Conservation (phyloP, 208 protist species). For the Leishmania braziliensis region DNA sequence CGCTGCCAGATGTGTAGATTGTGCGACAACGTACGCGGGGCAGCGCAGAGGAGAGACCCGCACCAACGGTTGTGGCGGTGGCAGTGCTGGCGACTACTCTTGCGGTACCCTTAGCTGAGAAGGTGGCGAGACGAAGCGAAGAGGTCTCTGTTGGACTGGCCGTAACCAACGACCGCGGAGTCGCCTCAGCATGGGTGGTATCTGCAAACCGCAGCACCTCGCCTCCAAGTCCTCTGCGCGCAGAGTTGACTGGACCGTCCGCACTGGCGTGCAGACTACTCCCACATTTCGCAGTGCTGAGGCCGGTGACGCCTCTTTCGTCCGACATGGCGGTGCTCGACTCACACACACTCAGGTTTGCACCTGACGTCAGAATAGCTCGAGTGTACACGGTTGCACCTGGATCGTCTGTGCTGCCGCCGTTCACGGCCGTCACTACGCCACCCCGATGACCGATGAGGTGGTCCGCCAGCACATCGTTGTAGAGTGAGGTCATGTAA, state of each 20-base stretch:
- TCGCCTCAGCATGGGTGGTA: neutral
- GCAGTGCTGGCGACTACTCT: neutral
- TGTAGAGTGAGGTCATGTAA: constrained; percentile 85
- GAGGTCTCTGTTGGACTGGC: constrained; percentile 16
- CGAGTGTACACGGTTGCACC: neutral
- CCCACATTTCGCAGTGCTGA: constrained; percentile 17
- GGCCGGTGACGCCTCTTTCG: neutral
- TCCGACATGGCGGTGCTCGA: neutral
- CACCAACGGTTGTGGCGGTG: constrained; percentile 2
- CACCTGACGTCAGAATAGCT: neutral
- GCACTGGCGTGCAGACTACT: neutral
- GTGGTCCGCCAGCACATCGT: constrained; percentile 81
- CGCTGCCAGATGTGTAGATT: constrained; percentile 26
- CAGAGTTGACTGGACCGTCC: constrained; percentile 14
- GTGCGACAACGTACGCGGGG: constrained; percentile 24
- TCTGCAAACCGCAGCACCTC: constrained; percentile 42
- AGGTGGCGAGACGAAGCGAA: constrained; percentile 7
- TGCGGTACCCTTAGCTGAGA: constrained; percentile 20
- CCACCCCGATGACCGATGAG: constrained; percentile 38
- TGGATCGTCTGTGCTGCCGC: neutral
- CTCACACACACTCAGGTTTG: neutral
- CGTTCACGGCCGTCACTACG: neutral
- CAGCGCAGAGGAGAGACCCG: constrained; percentile 13
- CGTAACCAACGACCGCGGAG: constrained; percentile 9
- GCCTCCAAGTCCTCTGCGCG: constrained; percentile 40